These are phyloP conservation scores for Thuidium tamariscinum DNA, from an alignment of 225 moss, liverwort and hornwort species.

Conservation along the genomic window DNA sequence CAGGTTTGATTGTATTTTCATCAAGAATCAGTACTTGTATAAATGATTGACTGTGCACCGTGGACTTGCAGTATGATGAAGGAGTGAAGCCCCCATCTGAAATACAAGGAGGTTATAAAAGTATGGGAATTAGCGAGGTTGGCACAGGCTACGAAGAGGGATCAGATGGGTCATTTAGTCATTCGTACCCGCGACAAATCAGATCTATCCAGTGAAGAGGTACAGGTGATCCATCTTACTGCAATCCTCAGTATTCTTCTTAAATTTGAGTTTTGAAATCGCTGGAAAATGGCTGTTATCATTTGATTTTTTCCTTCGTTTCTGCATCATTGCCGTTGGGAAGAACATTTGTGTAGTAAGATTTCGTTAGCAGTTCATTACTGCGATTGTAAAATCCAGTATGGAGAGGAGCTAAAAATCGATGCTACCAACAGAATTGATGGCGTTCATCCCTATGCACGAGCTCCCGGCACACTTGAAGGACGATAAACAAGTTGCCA, in stretches of 20 bases:
- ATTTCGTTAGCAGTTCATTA: neutral
- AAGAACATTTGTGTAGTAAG: neutral
- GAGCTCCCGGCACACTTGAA: neutral
- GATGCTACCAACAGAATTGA: neutral
- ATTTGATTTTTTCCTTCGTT: neutral
- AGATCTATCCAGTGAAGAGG: neutral
- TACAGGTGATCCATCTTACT: neutral
- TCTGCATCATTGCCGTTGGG: neutral
- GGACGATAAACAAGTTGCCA: neutral
- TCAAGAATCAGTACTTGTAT: neutral
- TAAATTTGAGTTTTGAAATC: neutral
- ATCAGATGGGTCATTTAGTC: constrained; percentile 1
- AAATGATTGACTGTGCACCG: neutral
- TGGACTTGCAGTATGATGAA: constrained; percentile 15
- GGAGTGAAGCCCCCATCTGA: neutral
- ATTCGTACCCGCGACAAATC: neutral
- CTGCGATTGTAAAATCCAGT: neutral
- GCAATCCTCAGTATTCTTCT: neutral
- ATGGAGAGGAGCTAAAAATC: neutral
- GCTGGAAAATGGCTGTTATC: neutral
- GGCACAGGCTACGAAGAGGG: constrained; percentile 24
- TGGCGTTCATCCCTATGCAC: neutral
- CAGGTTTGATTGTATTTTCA: neutral
- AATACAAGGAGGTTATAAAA: neutral
- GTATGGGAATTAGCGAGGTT: constrained; percentile 4